Evolutionary conservation across 2,329 filamentous ascomycete genomes (phyloP).

Genomic region (Aspergillus fijiensis): DNA sequence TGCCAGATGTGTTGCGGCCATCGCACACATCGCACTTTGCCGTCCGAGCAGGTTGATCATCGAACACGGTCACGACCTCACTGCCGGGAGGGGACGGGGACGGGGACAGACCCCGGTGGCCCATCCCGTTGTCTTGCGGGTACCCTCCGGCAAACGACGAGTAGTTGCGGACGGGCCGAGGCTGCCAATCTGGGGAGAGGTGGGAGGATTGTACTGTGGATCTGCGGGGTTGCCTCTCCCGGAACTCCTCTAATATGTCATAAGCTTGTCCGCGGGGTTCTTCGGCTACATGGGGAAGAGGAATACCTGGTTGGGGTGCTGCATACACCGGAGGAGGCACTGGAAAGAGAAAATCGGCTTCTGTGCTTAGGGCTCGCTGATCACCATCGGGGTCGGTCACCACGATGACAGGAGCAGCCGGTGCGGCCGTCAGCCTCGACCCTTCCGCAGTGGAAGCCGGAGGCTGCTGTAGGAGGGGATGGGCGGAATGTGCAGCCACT

Average conservation of each 20-base stretch:
- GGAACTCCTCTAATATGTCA: neutral
- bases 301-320: neutral
- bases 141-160: too few relatives aligned
- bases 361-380: neutral
- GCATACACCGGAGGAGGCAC: neutral
- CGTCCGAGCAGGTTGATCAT: constrained; percentile 32
- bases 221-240: neutral
- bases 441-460: neutral
- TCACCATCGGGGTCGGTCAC: neutral
- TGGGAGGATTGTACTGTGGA: too few relatives aligned
- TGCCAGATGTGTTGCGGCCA: constrained; percentile 30
- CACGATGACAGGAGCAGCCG: neutral
- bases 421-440: neutral
- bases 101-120: neutral
- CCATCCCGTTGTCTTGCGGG: neutral
- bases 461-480: neutral
- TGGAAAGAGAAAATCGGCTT: neutral
- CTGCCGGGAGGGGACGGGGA: neutral
- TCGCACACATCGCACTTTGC: constrained; percentile 42
- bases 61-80: constrained; percentile 21
- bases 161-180: too few relatives aligned
- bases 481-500: neutral
- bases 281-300: neutral
- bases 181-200: too few relatives aligned
- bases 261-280: neutral